phyloP scores from a whole-genome alignment of 2,329 filamentous ascomycete species.

The Aureobasidium zeae region DNA sequence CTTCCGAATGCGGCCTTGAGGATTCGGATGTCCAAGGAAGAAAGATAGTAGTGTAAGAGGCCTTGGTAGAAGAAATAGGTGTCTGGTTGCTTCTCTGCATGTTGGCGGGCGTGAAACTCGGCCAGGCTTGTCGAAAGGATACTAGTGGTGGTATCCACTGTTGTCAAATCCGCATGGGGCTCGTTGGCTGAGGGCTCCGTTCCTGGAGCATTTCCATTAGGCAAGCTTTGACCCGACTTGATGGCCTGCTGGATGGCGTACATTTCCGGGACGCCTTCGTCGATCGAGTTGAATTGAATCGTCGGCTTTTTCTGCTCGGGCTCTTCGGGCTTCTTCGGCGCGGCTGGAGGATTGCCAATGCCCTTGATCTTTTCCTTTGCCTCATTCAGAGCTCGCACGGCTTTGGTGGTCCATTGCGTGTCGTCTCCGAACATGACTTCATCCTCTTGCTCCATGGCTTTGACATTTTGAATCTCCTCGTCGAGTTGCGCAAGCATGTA shows the following conservation, averaged over 20 bases:
- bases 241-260: conserved; percentile 41
- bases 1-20: conserved; percentile 80
- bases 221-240: conserved; percentile 34
- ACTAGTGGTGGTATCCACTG: conserved; percentile 20
- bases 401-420: conserved; percentile 83
- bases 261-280: conserved; percentile 42
- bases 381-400: conserved; percentile 62
- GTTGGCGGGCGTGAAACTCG: conserved; percentile 38
- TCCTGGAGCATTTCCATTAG: conserved; percentile 8
- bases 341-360: conserved; percentile 55
- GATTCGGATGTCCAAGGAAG: conserved; percentile 83
- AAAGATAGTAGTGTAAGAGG: conserved; percentile 79
- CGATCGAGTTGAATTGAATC: conserved; percentile 40
- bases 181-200: not conserved
- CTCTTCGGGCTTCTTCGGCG: conserved; percentile 41
- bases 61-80: conserved; percentile 85
- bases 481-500: conserved; percentile 81
- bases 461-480: conserved; percentile 64
- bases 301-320: conserved; percentile 37
- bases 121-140: conserved; percentile 34
- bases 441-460: conserved; percentile 74
- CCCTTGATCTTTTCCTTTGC: conserved; percentile 66
- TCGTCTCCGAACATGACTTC: conserved; percentile 88
- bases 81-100: conserved; percentile 35
- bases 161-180: not conserved